These are phyloP conservation scores for Neofusicoccum umdonicola DNA, from an alignment of 2,329 filamentous ascomycete genomes.

Conservation along the genomic window DNA sequence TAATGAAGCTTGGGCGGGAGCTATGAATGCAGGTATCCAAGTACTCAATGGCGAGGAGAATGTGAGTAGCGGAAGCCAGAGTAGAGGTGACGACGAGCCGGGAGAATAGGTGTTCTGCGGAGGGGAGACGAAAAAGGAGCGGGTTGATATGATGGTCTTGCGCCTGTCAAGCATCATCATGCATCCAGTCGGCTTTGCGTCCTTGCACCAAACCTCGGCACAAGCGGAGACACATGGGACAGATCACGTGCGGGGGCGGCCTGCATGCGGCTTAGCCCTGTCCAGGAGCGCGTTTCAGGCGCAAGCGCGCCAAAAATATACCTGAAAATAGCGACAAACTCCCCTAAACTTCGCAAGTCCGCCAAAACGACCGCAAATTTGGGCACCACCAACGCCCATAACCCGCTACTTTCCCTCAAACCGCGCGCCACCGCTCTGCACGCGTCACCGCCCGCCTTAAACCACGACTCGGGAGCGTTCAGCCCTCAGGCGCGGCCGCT, in stretches of 20 bases:
- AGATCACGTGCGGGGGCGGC: not conserved
- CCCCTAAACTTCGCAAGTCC: conserved; percentile 21
- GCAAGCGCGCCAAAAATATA: conserved; percentile 9
- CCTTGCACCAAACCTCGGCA: conserved; percentile 16
- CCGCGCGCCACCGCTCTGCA: conserved; percentile 17
- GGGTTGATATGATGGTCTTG: conserved; percentile 3
- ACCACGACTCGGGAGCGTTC: conserved; percentile 19
- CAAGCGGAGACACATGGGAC: conserved; percentile 11
- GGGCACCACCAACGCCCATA: not conserved
- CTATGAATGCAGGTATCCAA: not conserved
- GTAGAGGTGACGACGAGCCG: not conserved
- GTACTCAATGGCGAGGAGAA: conserved; percentile 1
- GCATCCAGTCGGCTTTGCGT: conserved; percentile 13
- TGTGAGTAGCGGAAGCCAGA: not conserved
- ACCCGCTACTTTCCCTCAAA: not conserved
- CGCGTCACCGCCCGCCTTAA: conserved; percentile 19
- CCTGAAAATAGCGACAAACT: conserved; percentile 18
- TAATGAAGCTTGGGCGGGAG: not conserved
- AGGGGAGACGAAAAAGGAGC: conserved; percentile 11
- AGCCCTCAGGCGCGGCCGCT: conserved; percentile 18
- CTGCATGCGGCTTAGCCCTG: not conserved
- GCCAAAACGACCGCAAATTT: conserved; percentile 29
- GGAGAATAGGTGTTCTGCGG: not conserved
- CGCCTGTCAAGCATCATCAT: conserved; percentile 8
- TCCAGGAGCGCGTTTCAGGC: not conserved